Evolutionary conservation across 768 basidiomycete species (phyloP), one percentile per base, ranked within the genome.

Genomic region (Pleurotus sapidus): DNA sequence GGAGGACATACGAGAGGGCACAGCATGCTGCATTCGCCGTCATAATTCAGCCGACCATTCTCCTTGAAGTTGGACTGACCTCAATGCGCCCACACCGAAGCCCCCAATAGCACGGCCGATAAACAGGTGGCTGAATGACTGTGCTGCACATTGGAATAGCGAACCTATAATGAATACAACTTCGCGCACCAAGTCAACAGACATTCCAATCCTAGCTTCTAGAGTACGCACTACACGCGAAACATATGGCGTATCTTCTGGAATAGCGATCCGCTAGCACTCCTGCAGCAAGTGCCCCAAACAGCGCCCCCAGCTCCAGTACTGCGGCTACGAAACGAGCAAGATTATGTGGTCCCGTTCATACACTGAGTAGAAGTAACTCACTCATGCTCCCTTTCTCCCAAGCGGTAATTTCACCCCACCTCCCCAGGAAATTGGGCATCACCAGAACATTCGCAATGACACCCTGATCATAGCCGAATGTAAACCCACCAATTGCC

Each of bases 401-500:
- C 72, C 87, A 76, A 0, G 90, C 80, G 4, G 84, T 83, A 2
- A 90, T 71, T 4, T 87, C 87, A 20, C 51, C 51, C 84, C 88
- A 93, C 7, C 84, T 77, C 49, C 71, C 61, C 24, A 82, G 61
- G 62, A 93, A 93, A 62, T 91, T 87, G 40, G 77, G 73, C 91
- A 93, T 93, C 11, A 93, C 89, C 11, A 93, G 77, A 12, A 93
- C 84, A 67, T 93, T 93, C 2, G 91, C 88, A 61, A 93, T 91
- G 48, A 92, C 91, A 38, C 90, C 90, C 65, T 92, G 90, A 63
- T 91, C 90, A 65, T 92, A 92, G 7, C 90, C 90, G 68, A 92
- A 92, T 12, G 87, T 83, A 56, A 91, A 66, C 0, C 89, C 89
- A 1, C 90, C 90, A 62, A 92, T 81, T 8, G 86, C 88, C 0